phyloP scores from a whole-genome alignment of 306 rosid species.

The Boehmeria nivea region DNA sequence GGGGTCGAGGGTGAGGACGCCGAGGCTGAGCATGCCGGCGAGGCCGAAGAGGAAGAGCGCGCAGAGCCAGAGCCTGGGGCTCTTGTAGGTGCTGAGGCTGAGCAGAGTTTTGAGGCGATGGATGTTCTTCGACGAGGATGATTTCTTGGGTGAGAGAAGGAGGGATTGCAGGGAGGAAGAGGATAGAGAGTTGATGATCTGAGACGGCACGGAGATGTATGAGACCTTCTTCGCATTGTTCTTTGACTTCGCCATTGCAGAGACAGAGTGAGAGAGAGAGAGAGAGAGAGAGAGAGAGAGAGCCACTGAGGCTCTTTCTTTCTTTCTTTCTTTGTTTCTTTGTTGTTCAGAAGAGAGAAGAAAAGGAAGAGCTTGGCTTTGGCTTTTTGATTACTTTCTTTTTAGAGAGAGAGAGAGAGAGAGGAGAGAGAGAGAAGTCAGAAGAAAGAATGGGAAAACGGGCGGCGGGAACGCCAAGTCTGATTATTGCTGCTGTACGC shows the following conservation, averaged over 20 bases:
- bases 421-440: background rate
- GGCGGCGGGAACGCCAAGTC: slow-evolving; percentile 3
- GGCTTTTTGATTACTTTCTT: background rate
- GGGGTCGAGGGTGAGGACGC: slow-evolving; percentile 34
- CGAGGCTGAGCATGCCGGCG: slow-evolving; percentile 59
- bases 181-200: slow-evolving; percentile 75
- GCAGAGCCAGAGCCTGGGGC: slow-evolving; percentile 45
- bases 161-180: slow-evolving; percentile 84
- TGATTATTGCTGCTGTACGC: background rate
- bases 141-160: slow-evolving; percentile 70
- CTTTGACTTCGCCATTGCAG: slow-evolving; percentile 66
- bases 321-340: too few relatives aligned
- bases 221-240: slow-evolving; percentile 53
- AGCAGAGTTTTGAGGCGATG: slow-evolving; percentile 17
- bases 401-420: background rate
- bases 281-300: slow-evolving; percentile 1
- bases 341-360: too few relatives aligned
- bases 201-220: slow-evolving; percentile 93
- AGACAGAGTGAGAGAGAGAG: background rate
- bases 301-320: background rate
- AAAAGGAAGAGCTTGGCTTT: too few relatives aligned
- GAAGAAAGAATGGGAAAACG: background rate
- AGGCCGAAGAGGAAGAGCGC: slow-evolving; percentile 53
- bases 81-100: too few relatives aligned
- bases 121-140: slow-evolving; percentile 39